Evolutionary conservation across 257 asterid genomes (phyloP).

Genomic region (Dorcoceras hygrometricum): DNA sequence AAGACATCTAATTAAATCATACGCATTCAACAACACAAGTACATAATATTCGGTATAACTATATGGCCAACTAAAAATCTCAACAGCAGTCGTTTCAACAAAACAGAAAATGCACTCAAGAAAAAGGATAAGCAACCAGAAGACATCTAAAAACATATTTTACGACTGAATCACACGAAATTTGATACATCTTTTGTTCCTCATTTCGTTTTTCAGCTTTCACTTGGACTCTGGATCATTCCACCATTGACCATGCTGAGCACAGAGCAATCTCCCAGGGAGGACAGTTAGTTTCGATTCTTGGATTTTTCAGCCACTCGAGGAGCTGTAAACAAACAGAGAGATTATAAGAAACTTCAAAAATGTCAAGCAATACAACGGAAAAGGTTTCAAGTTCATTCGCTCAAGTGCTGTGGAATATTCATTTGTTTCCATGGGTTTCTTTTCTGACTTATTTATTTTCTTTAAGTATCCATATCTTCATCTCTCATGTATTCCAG

Average conservation of each 20-base stretch:
- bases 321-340: slow-evolving; percentile 43
- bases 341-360: background rate
- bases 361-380: background rate
- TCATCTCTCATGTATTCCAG: background rate
- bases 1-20: slow-evolving; percentile 21
- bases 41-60: slow-evolving; percentile 12
- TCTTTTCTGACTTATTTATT: background rate
- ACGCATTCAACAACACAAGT: slow-evolving; percentile 15
- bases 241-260: slow-evolving; percentile 19
- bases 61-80: slow-evolving; percentile 15
- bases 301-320: slow-evolving; percentile 49
- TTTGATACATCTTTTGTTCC: background rate
- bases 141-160: background rate
- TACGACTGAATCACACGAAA: slow-evolving; percentile 15
- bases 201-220: background rate
- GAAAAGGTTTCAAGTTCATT: background rate
- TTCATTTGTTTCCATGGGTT: background rate
- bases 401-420: background rate
- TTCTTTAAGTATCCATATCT: background rate
- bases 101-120: slow-evolving; percentile 15
- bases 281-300: slow-evolving; percentile 32
- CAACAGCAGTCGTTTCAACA: slow-evolving; percentile 8
- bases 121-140: slow-evolving; percentile 3
- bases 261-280: slow-evolving; percentile 20
- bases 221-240: slow-evolving; percentile 9